Base-by-base conservation (phyloP, 164 flowering plant genomes). In the Vitis vinifera region DNA sequence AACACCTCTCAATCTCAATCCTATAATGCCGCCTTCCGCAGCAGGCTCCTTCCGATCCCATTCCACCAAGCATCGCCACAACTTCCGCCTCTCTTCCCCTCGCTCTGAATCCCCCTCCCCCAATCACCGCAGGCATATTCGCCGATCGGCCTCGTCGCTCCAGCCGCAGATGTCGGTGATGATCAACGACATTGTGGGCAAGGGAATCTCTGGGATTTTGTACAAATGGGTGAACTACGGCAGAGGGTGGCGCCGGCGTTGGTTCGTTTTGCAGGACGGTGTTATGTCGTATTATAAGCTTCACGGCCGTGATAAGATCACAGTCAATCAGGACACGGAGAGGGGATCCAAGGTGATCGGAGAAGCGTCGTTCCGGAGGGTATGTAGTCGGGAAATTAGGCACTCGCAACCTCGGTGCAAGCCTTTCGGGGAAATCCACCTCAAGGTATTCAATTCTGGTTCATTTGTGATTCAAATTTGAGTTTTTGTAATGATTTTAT, bases 161-260 rank as follows among this genome's bases (percentile, higher is more conserved):
- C 44, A n/a, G 50, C 51, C 69, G 51, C 51, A 23, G 59, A 2
- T 51, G 44, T 37, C 30, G 52, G 76, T 85, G 68, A 79, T 77
- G 71, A 71, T 85, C 44, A 85, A 86, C 50, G 84, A 80, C 19
- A 68, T 83, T 17, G 88, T 84, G 7, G 88, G 84, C 58, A 77
- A 68, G 44, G 89, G 90, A 3, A 78, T 88, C 67, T 82, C 82
- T 6, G 95, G 95, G 5, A 71, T 88, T 15, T 66, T 90, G 14
- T 57, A 78, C 70, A 90, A 90, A 70, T 90, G 95, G 95, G 95
- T 90, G 71, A 90, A 90, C 74, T 90, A 87, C 68, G 95, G 95
- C 1, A 83, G 74, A 61, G 91, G 95, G 3, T 90, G 95, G 95
- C 62, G 90, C 15, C 83, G 89, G 0, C 65, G 95, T 55, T 88